Conservation (phyloP, 371 early-diverging fungal genomes). For the Synchytrium microbalum region DNA sequence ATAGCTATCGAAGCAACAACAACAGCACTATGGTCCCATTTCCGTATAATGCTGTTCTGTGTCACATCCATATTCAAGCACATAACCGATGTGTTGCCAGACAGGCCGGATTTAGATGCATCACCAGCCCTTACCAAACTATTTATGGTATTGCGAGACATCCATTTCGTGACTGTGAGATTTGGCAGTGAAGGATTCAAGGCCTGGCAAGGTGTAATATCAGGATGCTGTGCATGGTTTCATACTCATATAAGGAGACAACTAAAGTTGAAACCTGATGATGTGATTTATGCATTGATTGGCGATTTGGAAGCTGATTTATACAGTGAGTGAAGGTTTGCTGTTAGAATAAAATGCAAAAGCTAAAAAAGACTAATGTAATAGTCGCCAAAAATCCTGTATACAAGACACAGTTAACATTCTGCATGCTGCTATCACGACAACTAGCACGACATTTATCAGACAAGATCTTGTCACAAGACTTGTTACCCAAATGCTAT, state of each 20-base stretch:
- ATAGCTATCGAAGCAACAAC: not conserved
- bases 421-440: conserved; percentile 16
- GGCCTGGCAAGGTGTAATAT: conserved; percentile 20
- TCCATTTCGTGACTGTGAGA: conserved; percentile 28
- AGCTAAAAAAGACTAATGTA: not conserved
- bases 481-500: conserved; percentile 12
- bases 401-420: conserved; percentile 14
- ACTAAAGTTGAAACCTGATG: conserved; percentile 3
- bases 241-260: not conserved
- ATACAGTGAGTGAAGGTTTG: not conserved
- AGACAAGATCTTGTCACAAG: conserved; percentile 1
- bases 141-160: conserved; percentile 8
- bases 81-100: not conserved
- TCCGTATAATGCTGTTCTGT: not conserved
- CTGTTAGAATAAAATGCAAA: not conserved
- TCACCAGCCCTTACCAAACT: not conserved
- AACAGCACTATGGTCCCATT: not conserved
- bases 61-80: not conserved
- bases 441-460: conserved; percentile 12
- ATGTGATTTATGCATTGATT: conserved; percentile 1
- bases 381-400: conserved; percentile 7
- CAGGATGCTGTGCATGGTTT: conserved; percentile 11
- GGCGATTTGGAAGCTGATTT: not conserved
- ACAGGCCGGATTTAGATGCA: not conserved
- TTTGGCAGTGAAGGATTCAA: conserved; percentile 25